Evolutionary conservation across 2,329 filamentous ascomycete species (phyloP).

Genomic region (Tympanopsis confertula): DNA sequence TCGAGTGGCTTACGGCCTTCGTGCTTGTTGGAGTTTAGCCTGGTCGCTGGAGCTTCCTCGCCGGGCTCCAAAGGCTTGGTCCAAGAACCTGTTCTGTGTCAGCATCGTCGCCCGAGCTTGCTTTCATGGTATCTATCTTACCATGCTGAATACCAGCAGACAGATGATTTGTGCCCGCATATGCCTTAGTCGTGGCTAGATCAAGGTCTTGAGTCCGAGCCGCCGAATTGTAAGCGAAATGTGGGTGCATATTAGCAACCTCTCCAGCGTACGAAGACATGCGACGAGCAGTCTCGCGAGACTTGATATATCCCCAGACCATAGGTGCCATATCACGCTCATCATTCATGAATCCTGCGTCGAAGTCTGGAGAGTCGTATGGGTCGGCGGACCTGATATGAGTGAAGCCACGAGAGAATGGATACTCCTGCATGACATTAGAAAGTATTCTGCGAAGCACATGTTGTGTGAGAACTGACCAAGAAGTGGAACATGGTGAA

Average conservation of each 20-base stretch:
- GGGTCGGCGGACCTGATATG: conserved; percentile 63
- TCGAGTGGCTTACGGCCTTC: conserved; percentile 49
- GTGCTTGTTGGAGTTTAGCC: conserved; percentile 54
- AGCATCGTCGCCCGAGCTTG: no score
- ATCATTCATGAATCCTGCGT: conserved; percentile 77
- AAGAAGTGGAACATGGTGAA: conserved; percentile 78
- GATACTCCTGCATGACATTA: conserved; percentile 41
- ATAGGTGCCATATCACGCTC: conserved; percentile 74
- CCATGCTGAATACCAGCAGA: conserved; percentile 64
- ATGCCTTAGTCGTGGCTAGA: conserved; percentile 60
- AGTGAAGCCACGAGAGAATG: conserved; percentile 61
- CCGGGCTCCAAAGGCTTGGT: conserved; percentile 32
- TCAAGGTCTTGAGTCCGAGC: conserved; percentile 65
- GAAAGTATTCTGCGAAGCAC: not conserved
- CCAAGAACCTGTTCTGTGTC: conserved; percentile 55
- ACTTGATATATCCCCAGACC: conserved; percentile 79
- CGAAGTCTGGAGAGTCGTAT: conserved; percentile 67
- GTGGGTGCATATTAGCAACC: conserved; percentile 57
- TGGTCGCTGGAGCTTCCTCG: conserved; percentile 22
- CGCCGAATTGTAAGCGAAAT: conserved; percentile 59
- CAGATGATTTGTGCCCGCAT: conserved; percentile 62
- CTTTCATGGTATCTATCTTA: no score
- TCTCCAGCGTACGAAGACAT: conserved; percentile 72
- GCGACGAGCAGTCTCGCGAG: conserved; percentile 65
- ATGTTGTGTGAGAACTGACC: not conserved